Evolutionary conservation across 495 filamentous ascomycete species (phyloP).

Genomic region (Tuber aestivum): DNA sequence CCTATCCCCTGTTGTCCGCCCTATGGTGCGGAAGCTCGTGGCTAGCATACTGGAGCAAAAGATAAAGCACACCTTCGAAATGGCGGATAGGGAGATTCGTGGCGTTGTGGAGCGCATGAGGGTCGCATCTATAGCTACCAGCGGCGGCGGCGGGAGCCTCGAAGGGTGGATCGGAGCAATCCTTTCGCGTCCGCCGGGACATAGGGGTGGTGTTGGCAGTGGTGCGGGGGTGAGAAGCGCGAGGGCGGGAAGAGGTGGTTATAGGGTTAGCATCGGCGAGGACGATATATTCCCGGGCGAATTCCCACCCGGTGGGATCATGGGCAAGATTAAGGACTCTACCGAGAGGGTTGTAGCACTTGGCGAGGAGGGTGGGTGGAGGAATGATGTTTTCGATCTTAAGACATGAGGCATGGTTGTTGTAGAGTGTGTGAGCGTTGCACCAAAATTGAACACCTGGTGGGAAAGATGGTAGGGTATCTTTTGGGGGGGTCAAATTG

Average conservation of each 20-base stretch:
- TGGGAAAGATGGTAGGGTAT: background rate
- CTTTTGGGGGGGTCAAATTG: background rate
- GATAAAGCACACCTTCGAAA: constrained; percentile 31
- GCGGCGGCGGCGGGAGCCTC: constrained; percentile 32
- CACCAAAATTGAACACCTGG: background rate
- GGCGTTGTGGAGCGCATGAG: constrained; percentile 36
- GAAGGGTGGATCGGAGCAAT: constrained; percentile 40
- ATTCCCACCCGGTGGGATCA: constrained; percentile 30
- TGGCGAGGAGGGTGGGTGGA: constrained; percentile 28
- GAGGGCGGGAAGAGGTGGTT: constrained; percentile 17
- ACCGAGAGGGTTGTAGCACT: constrained; percentile 34
- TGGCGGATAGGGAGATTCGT: constrained; percentile 33
- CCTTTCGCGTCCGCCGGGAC: constrained; percentile 26
- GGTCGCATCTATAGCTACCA: constrained; percentile 38
- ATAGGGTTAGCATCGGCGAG: constrained; percentile 27
- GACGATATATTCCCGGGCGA: constrained; percentile 37
- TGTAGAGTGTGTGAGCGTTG: background rate
- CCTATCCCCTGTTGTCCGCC: constrained; percentile 29
- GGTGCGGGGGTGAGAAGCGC: constrained; percentile 8
- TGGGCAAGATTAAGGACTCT: constrained; percentile 24
- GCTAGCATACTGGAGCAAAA: constrained; percentile 34
- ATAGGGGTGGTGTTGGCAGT: background rate
- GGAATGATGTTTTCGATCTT: constrained; percentile 39
- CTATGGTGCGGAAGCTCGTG: constrained; percentile 26
- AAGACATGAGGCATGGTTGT: constrained; percentile 7